Percentiles rank a stretch among this genome's conserved stretches.
Conservation (phyloP, 2,329 filamentous ascomycete species). For the Aspergillus udagawae region DNA sequence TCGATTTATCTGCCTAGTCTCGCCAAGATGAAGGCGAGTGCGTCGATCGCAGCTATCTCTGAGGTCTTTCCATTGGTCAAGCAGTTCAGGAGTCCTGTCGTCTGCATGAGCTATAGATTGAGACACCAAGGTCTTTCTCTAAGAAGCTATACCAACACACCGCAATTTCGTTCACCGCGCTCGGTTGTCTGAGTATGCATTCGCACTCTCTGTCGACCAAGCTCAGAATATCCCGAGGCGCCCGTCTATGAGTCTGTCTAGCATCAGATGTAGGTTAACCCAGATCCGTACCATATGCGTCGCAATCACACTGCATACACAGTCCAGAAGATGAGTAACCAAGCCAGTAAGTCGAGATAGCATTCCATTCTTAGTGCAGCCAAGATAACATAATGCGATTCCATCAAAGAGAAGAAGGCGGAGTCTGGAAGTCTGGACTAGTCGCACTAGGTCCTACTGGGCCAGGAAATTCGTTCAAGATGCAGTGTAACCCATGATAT, state of each 20-base stretch:
- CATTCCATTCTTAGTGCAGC: background rate
- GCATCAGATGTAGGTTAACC: too few species aligned
- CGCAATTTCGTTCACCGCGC: background rate
- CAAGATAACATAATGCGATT: background rate
- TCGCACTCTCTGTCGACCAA: background rate
- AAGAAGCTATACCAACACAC: background rate
- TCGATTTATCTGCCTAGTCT: background rate
- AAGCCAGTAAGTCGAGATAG: background rate
- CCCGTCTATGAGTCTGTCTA: background rate
- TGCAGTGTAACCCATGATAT: background rate
- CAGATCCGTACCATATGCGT: background rate
- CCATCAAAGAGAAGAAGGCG: background rate
- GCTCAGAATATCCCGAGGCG: background rate
- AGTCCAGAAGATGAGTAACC: background rate
- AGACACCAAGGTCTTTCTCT: background rate
- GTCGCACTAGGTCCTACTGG: background rate
- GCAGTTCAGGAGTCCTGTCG: background rate
- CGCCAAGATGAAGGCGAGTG: background rate
- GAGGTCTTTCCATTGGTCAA: background rate
- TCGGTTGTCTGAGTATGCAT: background rate
- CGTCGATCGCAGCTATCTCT: background rate
- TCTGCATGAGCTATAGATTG: background rate
- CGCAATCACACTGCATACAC: background rate
- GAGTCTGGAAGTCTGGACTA: background rate
- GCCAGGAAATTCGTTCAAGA: background rate